Base-by-base conservation (phyloP, 2,329 filamentous ascomycete species). In the Scytalidium sp. region DNA sequence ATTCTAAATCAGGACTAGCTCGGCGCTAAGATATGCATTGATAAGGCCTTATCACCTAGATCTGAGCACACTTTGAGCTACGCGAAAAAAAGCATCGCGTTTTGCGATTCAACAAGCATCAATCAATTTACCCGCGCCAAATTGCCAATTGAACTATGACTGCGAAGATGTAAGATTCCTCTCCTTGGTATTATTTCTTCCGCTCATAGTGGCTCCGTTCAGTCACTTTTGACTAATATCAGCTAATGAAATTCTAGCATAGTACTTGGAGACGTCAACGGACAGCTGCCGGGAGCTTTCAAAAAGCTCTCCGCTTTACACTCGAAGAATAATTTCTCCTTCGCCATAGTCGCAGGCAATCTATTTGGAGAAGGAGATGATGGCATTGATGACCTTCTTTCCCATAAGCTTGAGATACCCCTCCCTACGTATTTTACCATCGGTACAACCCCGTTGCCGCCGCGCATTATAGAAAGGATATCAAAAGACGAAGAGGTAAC, bases 341-440 rank as follows among this genome's bases (percentile, higher is more conserved):
- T 97, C 60, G 91, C 89, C 15, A 83, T 99, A 49, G 73, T 96
- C 25, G 82, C 84, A 9, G 94, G 94, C 48, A 87, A 97, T 63
- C 76, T 97, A 6, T 97, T 97, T 63, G 74, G 78, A 17, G 76
- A 84, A 42, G 79, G 87, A 46, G 75, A 84, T 39, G 75, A 81
- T 11, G 65, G 70, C 9, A 70, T 94, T 4, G 71, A 75, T 10
- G 77, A 80, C 9, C 78, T 99, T 3, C 70, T 97, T 1, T 70
- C 80, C 21, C 90, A 90, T n/a, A 75, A 80, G 10, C 84, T 96
- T 46, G 65, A 75, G 19, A 75, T 97, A 3, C 85, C 92, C 3
- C 73, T 97, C 1, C 85, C 92, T 1, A 95, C 88, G 8, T 99
- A 99, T 71, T 99, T 97, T 66, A 90, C 89, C 2, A 76, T 96